phyloP scores from a whole-genome alignment of 495 filamentous ascomycete genomes.

The Oleoguttula mirabilis region DNA sequence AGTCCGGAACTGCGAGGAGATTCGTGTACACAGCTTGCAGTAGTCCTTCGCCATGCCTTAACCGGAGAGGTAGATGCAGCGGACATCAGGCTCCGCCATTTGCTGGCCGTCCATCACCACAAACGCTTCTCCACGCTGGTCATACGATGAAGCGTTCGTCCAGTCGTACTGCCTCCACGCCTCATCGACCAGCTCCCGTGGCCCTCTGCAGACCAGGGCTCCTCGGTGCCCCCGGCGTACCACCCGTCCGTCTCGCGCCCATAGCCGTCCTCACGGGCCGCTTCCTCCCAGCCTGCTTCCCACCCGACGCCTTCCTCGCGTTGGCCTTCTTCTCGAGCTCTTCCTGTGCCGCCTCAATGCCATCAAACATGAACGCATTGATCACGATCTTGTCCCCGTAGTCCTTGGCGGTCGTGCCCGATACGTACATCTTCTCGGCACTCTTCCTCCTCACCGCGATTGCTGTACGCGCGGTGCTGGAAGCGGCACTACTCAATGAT shows the following conservation, averaged over 20 bases:
- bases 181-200: background rate
- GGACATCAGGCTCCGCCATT: too few relatives aligned
- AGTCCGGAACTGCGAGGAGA: too few relatives aligned
- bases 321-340: conserved; percentile 4
- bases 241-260: background rate
- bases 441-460: conserved; percentile 4
- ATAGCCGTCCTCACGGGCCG: background rate
- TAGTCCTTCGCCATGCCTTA: too few relatives aligned
- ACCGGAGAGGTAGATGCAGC: too few relatives aligned
- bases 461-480: conserved; percentile 4
- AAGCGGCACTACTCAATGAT: background rate
- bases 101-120: too few relatives aligned
- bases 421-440: conserved; percentile 7
- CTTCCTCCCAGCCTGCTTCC: background rate
- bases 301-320: conserved; percentile 1
- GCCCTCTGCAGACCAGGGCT: background rate
- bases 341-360: conserved; percentile 8
- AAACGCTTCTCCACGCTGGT: too few relatives aligned
- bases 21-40: too few relatives aligned
- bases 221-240: background rate
- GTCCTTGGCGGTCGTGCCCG: conserved; percentile 11
- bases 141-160: too few relatives aligned
- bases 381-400: conserved; percentile 17
- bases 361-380: conserved; percentile 16
- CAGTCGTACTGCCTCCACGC: too few relatives aligned